Evolutionary conservation across 805 yeast genomes (phyloP), one percentile per base, ranked within the genome.

Genomic region (Cyberlindnera subsufficiens): DNA sequence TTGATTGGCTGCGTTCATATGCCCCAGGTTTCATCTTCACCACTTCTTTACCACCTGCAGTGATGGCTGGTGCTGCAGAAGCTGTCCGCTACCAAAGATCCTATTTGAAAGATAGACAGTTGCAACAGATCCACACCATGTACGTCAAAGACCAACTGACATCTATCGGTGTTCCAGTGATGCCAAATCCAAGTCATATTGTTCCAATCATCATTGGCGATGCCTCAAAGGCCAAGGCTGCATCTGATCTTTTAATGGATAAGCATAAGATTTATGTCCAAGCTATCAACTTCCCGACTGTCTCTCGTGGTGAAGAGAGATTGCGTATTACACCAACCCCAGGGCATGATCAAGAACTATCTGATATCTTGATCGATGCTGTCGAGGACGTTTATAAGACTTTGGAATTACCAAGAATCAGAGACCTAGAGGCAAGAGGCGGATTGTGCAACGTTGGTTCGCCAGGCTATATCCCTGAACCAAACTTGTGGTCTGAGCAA

Each of bases 321-420:
- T 78, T 93, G 58, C 82, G 99, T 68, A 80, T 93, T 60, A 93
- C 99, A n/a, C 98, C 99, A 43, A 90, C 99, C 34, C 99, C 99
- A 31, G 97, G 96, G 42, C 99, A 93, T 64, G 77, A 80, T 16
- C 73, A 79, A 45, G 86, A 82, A 44, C 72, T 87, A 39, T 75
- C 91, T 41, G 87, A 89, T 61, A 74, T 79, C 51, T 75, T 93
- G 54, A 73, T 93, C 42, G 77, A 68, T 10, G 88, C 97, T 11
- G 71, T 93, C 38, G 96, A 88, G 54, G 75, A 77, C 37, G 87
- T 90, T 19, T 93, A 91, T 71, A 72, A 69, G 34, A 83, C 82
- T 50, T 72, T 93, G 63, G 74, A 71, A 47, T 75, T 91, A 62
- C 80, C 82, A 64, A 81, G 93, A 61, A 80, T 82, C 38, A 59